Evolutionary conservation across 108 stramenopile species (phyloP).

Genomic region (Cyclotella atomus): DNA sequence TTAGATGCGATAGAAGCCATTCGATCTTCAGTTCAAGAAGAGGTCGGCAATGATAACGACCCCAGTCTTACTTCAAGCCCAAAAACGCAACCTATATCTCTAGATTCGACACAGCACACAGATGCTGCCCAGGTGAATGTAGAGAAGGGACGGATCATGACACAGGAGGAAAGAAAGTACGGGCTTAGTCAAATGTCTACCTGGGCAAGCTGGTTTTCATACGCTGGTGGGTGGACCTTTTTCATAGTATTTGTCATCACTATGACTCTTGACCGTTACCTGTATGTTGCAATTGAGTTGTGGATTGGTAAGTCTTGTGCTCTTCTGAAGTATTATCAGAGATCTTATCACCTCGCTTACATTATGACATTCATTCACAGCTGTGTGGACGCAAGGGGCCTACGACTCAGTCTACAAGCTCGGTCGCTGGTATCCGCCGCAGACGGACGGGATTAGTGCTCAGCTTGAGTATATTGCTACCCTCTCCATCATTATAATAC

Average conservation of each 20-base stretch:
- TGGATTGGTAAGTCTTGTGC: constrained; percentile 53
- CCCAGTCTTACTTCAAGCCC: not conserved
- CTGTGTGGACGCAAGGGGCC: constrained; percentile 75
- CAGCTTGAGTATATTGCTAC: constrained; percentile 66
- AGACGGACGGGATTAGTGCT: constrained; percentile 62
- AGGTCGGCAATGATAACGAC: constrained; percentile 4
- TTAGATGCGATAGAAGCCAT: constrained; percentile 66
- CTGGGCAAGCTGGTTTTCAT: constrained; percentile 82
- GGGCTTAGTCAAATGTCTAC: constrained; percentile 72
- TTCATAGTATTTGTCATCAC: constrained; percentile 49
- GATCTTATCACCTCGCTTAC: not conserved
- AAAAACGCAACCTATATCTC: not conserved
- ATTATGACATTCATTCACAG: constrained; percentile 1
- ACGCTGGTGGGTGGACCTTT: constrained; percentile 75
- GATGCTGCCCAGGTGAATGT: not conserved
- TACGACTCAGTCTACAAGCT: constrained; percentile 51
- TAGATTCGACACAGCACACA: not conserved
- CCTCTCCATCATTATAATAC: constrained; percentile 48
- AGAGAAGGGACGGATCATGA: constrained; percentile 39
- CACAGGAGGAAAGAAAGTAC: constrained; percentile 73
- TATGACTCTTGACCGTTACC: constrained; percentile 74
- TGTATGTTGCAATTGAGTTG: constrained; percentile 80
- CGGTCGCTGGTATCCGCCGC: constrained; percentile 63
- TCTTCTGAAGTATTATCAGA: not conserved
- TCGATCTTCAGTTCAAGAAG: constrained; percentile 71